Conservation (phyloP, 148 eudicot genomes). For the Agrostemma githago region DNA sequence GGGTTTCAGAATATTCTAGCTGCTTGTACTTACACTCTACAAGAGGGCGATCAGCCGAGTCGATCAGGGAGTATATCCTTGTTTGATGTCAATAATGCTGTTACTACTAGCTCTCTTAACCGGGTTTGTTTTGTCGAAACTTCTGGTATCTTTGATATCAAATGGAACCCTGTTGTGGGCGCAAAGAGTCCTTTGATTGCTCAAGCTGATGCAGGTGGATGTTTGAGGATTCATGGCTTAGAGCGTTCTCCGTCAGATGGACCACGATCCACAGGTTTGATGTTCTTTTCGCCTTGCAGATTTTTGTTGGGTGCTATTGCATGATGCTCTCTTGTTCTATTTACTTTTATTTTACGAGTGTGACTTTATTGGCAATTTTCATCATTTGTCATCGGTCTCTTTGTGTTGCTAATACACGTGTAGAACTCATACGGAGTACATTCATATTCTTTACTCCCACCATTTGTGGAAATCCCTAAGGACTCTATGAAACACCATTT, state of each 20-base stretch:
- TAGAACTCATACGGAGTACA: not conserved
- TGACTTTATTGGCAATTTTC: no score
- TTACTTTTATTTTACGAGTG: no score
- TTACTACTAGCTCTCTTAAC: constrained; percentile 32
- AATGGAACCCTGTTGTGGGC: constrained; percentile 58
- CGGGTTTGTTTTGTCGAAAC: constrained; percentile 50
- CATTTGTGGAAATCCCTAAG: not conserved
- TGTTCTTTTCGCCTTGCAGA: not conserved
- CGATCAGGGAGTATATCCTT: constrained; percentile 67
- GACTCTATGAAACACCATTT: not conserved
- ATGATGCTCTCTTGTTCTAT: not conserved
- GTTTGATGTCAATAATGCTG: constrained; percentile 49
- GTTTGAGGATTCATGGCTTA: constrained; percentile 48
- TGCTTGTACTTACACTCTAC: constrained; percentile 73
- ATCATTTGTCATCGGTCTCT: not conserved
- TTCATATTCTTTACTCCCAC: not conserved
- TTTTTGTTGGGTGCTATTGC: not conserved
- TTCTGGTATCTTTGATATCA: constrained; percentile 79
- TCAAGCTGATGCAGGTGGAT: constrained; percentile 94
- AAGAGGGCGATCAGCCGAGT: constrained; percentile 60
- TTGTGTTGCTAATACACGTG: not conserved
- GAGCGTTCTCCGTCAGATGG: constrained; percentile 29
- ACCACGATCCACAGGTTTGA: constrained; percentile 34
- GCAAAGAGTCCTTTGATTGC: constrained; percentile 52
- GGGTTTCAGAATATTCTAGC: constrained; percentile 61